Evolutionary conservation across 1,139 yeast species (phyloP).

Genomic region (Suhomyces bokatorum): DNA sequence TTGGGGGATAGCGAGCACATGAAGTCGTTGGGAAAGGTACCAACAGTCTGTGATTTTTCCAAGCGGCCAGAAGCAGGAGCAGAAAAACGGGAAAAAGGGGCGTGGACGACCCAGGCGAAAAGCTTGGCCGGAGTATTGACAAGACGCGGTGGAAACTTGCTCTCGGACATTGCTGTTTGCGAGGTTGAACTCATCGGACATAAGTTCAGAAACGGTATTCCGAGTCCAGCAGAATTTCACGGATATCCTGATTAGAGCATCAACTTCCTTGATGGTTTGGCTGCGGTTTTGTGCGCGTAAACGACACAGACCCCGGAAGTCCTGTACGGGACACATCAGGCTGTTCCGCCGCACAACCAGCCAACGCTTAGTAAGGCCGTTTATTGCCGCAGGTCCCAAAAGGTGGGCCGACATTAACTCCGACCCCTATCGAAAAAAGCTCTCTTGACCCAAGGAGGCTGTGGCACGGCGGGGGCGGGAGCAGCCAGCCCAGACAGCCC

Average conservation of each 20-base stretch:
- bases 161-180: slow-evolving; percentile 3
- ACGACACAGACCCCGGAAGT: too few species aligned
- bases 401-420: slow-evolving; percentile 3
- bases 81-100: too few species aligned
- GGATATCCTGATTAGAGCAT: slow-evolving; percentile 1
- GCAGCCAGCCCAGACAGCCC: neutral
- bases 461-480: neutral
- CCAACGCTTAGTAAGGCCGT: slow-evolving; percentile 2
- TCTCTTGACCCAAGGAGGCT: slow-evolving; percentile 2
- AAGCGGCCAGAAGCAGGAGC: too few species aligned
- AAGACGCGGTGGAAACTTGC: neutral
- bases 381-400: neutral
- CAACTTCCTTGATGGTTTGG: too few species aligned
- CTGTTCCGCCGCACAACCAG: slow-evolving; percentile 1
- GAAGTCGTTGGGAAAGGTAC: neutral
- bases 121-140: too few species aligned
- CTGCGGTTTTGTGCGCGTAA: neutral
- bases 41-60: neutral
- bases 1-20: neutral
- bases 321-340: neutral
- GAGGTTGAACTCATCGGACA: neutral
- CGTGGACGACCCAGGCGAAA: too few species aligned
- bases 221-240: neutral
- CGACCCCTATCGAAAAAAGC: slow-evolving; percentile 2
- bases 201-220: neutral